A percentile compares a stretch with the other conserved stretches of the same genome.
Conservation (phyloP, 768 basidiomycete species). For the Rhizopogon salebrosus region DNA sequence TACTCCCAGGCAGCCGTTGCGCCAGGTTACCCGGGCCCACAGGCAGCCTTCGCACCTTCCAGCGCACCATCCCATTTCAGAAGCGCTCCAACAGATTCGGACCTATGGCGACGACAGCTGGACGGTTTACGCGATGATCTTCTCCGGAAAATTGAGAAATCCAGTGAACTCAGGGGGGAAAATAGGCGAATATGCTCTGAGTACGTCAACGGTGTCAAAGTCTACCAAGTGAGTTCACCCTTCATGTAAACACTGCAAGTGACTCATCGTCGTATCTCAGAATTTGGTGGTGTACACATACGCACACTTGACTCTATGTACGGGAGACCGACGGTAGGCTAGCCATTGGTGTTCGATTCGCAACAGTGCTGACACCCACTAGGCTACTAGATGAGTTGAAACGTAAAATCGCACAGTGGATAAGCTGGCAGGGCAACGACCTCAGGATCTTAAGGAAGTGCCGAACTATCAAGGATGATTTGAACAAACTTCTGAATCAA, state of each 20-base stretch:
- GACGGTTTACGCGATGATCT: not conserved
- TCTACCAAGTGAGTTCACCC: slow-evolving; percentile 14
- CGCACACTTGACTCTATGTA: slow-evolving; percentile 16
- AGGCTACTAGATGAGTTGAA: slow-evolving; percentile 6
- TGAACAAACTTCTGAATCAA: not conserved
- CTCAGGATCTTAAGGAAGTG: not conserved
- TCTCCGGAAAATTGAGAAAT: not conserved
- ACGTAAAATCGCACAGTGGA: slow-evolving; percentile 9
- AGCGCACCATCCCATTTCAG: not conserved
- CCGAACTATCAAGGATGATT: not conserved
- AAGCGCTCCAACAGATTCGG: not conserved
- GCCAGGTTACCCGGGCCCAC: too few species aligned
- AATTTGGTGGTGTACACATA: slow-evolving; percentile 21
- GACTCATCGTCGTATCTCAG: slow-evolving; percentile 4
- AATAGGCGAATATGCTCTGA: not conserved
- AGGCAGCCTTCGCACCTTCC: not conserved
- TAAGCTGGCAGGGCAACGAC: slow-evolving; percentile 1
- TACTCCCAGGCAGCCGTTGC: not conserved
- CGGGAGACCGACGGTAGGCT: slow-evolving; percentile 3
- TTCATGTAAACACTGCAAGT: not conserved
- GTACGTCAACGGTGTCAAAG: slow-evolving; percentile 9
- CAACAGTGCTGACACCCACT: not conserved
- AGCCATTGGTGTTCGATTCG: not conserved
- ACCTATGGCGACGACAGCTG: not conserved
- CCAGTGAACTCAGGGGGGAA: not conserved